Evolutionary conservation across 2,329 filamentous ascomycete genomes (phyloP).

Genomic region (Venturia oleaginea): DNA sequence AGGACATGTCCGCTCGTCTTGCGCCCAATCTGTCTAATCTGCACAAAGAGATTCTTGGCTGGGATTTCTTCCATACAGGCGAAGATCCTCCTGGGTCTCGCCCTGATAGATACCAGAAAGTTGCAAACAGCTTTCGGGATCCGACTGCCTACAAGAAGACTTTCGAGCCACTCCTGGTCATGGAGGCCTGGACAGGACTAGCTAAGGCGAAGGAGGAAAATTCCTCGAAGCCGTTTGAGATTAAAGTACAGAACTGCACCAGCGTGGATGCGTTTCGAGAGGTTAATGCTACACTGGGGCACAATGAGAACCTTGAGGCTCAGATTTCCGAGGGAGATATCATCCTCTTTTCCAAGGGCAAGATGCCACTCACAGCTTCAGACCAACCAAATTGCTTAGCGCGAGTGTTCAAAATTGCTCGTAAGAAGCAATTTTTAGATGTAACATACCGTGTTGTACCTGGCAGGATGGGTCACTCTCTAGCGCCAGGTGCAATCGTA

Average conservation of each 20-base stretch:
- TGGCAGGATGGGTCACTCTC: constrained; percentile 50
- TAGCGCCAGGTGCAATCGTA: constrained; percentile 62
- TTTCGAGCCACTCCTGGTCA: constrained; percentile 80
- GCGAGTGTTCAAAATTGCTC: constrained; percentile 67
- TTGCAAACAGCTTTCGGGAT: constrained; percentile 68
- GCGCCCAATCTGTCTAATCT: constrained; percentile 79
- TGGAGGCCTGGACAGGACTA: constrained; percentile 94
- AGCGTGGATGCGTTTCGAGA: constrained; percentile 91
- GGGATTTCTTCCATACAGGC: constrained; percentile 89
- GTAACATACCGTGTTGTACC: constrained; percentile 77
- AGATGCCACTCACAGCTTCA: constrained; percentile 58
- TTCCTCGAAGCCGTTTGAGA: constrained; percentile 66
- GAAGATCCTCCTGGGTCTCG: constrained; percentile 71
- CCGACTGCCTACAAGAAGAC: constrained; percentile 76
- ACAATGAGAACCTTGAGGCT: constrained; percentile 60
- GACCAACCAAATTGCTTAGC: constrained; percentile 74
- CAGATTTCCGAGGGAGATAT: constrained; percentile 78
- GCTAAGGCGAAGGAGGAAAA: constrained; percentile 83
- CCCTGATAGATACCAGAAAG: constrained; percentile 61
- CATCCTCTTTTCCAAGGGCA: constrained; percentile 68
- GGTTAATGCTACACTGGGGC: constrained; percentile 73
- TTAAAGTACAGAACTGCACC: constrained; percentile 79
- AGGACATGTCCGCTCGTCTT: constrained; percentile 88
- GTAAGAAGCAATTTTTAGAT: constrained; percentile 74
- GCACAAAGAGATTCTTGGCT: constrained; percentile 78